Evolutionary conservation across 257 asterid species (phyloP), one percentile per base, ranked within the genome.

Genomic region (Thymus mandschuricus): DNA sequence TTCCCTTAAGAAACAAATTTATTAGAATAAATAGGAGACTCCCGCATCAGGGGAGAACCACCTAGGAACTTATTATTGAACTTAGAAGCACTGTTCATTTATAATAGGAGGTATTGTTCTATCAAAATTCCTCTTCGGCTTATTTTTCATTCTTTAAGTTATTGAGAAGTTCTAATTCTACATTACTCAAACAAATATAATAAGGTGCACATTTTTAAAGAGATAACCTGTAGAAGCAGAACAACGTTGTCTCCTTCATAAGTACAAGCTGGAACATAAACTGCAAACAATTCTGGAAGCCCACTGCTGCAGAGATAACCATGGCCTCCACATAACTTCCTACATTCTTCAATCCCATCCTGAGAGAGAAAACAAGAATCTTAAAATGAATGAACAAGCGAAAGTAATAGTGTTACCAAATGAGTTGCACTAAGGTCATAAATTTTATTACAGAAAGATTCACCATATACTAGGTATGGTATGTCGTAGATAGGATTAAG

Each of bases 301-400:
- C 99, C 99, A 80, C 98, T 95, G 80, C 86, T 86, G 82, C 96
- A 89, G 58, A 95, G 93, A 79, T 92, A 95, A 65, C 98, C 99
- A 79, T 95, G 99, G 63, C 99, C 98, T 66, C 99, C 99, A 81
- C 99, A 95, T 76, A 95, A 70, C 79, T 95, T 95, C 44, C 97
- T 88, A 75, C 99, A 88, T 85, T 92, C 98, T 82, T 95, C 99
- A 72, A 92, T 92, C 58, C 96, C 99, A 86, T 95, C 99, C 99
- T 95, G 78, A 45, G 75, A 67, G 58, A 61, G 49, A 27, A 68
- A 76, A 50, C 55, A 6, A 69, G 57, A 51, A 64, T 54, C 64
- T 34, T 38, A 38, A 60, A 64, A 33, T 56, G 33, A 72, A 56
- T 54, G 35, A 15, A 70, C 10, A 43, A 31, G 40, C 1, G n/a